Percentiles rank a stretch among this genome's conserved stretches.
phyloP scores from a whole-genome alignment of 208 protist genomes.

The Acanthamoeba sp. region DNA sequence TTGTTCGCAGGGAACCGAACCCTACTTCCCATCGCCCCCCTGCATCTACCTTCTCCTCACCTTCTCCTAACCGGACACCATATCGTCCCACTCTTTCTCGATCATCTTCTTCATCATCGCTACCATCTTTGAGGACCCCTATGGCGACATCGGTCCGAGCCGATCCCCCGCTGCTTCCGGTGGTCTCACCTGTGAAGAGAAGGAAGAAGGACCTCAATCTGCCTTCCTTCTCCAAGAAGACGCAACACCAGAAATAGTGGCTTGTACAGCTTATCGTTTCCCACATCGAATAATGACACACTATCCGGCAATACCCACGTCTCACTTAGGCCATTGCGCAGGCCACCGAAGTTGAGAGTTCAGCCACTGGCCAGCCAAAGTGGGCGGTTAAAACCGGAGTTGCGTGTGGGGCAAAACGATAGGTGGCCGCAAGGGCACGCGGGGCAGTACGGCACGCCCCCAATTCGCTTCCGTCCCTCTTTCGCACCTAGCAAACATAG shows the following conservation, averaged over 20 bases:
- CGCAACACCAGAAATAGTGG: conserved; percentile 11
- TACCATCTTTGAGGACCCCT: not conserved
- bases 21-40: not conserved
- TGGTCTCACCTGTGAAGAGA: not conserved
- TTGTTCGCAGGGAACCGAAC: not conserved
- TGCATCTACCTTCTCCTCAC: not conserved
- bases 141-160: not conserved
- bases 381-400: too few relatives aligned
- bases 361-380: too few relatives aligned
- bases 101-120: not conserved
- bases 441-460: not conserved
- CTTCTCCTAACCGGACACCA: too few relatives aligned
- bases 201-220: not conserved
- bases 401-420: too few relatives aligned
- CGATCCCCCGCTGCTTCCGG: not conserved
- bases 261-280: too few relatives aligned
- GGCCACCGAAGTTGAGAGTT: too few relatives aligned
- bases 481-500: too few relatives aligned
- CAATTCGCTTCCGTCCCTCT: too few relatives aligned
- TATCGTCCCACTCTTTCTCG: not conserved
- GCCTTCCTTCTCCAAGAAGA: conserved; percentile 32
- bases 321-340: too few relatives aligned
- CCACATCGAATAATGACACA: too few relatives aligned
- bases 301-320: too few relatives aligned
- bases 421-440: too few relatives aligned